A percentile compares a stretch with the other conserved stretches of the same genome.
Evolutionary conservation across 2,329 filamentous ascomycete genomes (phyloP).

Genomic region (Hymenoscyphus fraxineus): DNA sequence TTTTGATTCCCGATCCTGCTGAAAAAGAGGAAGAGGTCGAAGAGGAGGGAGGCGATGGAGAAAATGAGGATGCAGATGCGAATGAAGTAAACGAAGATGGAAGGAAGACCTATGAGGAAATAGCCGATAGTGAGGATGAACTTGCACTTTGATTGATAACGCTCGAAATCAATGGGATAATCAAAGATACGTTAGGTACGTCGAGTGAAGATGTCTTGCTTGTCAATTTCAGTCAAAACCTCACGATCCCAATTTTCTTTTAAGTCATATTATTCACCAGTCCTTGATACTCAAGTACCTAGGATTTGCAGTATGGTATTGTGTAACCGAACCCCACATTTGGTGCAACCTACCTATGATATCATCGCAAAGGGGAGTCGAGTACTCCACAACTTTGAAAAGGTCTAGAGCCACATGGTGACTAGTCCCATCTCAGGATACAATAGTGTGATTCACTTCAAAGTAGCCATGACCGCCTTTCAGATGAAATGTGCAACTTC

Average conservation of each 20-base stretch:
- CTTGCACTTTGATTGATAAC: slow-evolving; percentile 14
- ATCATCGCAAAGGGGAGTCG: neutral
- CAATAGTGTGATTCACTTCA: neutral
- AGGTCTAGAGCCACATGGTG: neutral
- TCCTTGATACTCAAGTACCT: too few species aligned
- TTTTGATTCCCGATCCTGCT: slow-evolving; percentile 42
- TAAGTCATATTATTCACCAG: too few species aligned
- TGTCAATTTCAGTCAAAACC: too few species aligned
- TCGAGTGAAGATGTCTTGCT: neutral
- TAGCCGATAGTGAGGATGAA: slow-evolving; percentile 25
- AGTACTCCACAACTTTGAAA: neutral
- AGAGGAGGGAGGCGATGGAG: slow-evolving; percentile 17
- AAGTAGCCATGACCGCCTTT: neutral
- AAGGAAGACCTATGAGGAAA: neutral
- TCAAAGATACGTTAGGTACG: neutral
- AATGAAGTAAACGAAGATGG: slow-evolving; percentile 4
- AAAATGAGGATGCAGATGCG: slow-evolving; percentile 6
- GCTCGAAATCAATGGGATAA: too few species aligned
- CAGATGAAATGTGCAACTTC: neutral
- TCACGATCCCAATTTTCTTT: too few species aligned
- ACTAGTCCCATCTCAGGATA: neutral
- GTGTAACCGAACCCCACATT: neutral
- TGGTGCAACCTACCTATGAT: neutral
- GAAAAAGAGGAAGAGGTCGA: slow-evolving; percentile 22
- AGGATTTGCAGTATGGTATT: neutral